Conservation (phyloP, 1,139 yeast species). For the Candida tetrigidarum region DNA sequence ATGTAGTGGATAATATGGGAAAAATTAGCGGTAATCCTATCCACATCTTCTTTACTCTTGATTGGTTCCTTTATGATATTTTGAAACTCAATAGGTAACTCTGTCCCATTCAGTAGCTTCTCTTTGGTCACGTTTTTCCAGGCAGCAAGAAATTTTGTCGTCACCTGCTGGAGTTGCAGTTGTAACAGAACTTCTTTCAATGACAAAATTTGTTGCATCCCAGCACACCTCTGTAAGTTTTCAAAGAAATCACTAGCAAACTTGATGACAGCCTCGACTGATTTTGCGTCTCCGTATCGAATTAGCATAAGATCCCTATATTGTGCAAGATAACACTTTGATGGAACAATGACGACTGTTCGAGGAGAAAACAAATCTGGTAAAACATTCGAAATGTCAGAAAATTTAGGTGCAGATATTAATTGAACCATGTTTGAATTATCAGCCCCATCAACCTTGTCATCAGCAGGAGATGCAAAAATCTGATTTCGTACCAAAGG, state of each 20-base stretch:
- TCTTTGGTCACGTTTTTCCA: neutral
- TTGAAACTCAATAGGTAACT: conserved; percentile 1
- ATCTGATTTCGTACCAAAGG: neutral
- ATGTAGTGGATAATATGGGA: neutral
- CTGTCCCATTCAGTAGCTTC: neutral
- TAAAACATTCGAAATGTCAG: neutral
- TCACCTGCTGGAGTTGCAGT: neutral
- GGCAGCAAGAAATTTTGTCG: neutral
- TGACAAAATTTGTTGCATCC: neutral
- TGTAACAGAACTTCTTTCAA: neutral
- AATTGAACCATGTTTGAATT: neutral
- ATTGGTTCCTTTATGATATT: neutral
- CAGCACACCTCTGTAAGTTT: conserved; percentile 5
- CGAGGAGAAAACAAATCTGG: neutral
- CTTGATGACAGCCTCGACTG: conserved; percentile 5
- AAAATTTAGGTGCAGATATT: neutral
- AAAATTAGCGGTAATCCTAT: neutral
- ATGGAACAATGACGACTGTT: conserved; percentile 7
- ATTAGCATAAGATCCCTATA: conserved; percentile 3
- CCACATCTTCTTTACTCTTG: neutral
- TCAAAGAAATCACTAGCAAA: conserved; percentile 2
- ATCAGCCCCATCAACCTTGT: neutral
- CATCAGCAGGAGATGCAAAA: neutral
- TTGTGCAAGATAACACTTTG: conserved; percentile 1
- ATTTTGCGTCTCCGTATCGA: conserved; percentile 9